Evolutionary conservation across 345 rosid genomes (phyloP).

Genomic region (Populus simonii): DNA sequence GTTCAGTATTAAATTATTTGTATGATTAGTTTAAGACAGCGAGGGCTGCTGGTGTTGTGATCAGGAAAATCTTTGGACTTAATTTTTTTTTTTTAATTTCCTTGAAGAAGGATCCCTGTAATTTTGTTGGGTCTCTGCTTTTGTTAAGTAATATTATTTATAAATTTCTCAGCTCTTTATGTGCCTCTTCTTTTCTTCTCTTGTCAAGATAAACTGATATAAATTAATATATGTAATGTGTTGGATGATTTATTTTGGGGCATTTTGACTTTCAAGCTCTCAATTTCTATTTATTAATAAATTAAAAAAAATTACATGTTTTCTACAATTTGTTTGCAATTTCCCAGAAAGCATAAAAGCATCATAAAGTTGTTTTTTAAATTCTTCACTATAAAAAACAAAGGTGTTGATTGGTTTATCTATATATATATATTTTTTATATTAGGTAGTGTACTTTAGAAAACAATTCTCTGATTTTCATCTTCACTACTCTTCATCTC

Average conservation of each 20-base stretch:
- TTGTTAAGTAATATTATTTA: no score
- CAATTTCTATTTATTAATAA: no score
- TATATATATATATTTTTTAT: no score
- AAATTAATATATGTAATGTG: no score
- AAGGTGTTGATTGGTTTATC: no score
- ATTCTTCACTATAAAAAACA: not conserved
- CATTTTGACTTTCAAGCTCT: not conserved
- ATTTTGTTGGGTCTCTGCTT: not conserved
- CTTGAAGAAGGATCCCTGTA: not conserved
- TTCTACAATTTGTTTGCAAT: no score
- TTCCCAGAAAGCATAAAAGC: not conserved
- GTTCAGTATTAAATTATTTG: not conserved
- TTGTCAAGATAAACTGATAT: no score
- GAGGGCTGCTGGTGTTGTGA: not conserved
- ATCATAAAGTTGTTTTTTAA: no score
- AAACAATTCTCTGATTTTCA: not conserved
- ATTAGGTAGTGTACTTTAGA: not conserved
- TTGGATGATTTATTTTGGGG: not conserved
- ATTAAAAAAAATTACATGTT: no score
- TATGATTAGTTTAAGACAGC: not conserved
- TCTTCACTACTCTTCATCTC: no score
- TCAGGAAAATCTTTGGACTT: conserved; percentile 1
- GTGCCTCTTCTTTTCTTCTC: not conserved
- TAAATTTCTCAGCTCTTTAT: no score
- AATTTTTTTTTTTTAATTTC: not conserved